A percentile compares a stretch with the other conserved stretches of the same genome.
Conservation (phyloP, 1,284 basidiomycete species). For the Malassezia dermatis region DNA sequence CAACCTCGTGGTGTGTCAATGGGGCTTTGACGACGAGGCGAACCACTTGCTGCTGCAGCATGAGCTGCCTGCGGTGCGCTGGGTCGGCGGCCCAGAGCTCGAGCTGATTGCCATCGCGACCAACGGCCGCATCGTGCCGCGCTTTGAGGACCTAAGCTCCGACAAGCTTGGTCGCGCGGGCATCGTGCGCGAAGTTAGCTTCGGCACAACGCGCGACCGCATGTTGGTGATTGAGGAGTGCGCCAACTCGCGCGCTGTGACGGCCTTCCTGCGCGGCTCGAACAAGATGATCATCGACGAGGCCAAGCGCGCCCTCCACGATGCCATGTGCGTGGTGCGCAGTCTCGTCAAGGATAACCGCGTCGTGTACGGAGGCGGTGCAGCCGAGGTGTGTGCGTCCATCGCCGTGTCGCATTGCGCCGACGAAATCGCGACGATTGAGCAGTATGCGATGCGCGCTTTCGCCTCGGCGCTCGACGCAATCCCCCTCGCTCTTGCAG, state of each 20-base stretch:
- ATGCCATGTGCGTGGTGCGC: constrained; percentile 92
- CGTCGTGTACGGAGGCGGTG: constrained; percentile 94
- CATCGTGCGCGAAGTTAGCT: constrained; percentile 81
- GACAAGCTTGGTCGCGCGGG: constrained; percentile 89
- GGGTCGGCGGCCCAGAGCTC: constrained; percentile 98
- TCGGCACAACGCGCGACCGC: constrained; percentile 94
- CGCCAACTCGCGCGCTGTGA: constrained; percentile 89
- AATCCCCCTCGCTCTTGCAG: constrained; percentile 84
- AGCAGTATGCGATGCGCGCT: constrained; percentile 98
- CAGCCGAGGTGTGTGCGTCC: constrained; percentile 89
- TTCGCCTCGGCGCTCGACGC: constrained; percentile 88
- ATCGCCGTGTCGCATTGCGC: constrained; percentile 87
- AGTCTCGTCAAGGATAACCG: constrained; percentile 91
- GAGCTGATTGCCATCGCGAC: constrained; percentile 99
- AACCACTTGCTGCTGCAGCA: constrained; percentile 98
- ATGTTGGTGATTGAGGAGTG: constrained; percentile 99
- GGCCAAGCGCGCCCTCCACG: constrained; percentile 91
- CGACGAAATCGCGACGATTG: constrained; percentile 87
- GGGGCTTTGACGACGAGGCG: constrained; percentile 99
- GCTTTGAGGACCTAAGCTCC: constrained; percentile 85
- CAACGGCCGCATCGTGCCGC: constrained; percentile 91
- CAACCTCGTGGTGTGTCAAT: constrained; percentile 97
- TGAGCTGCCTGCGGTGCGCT: constrained; percentile 90
- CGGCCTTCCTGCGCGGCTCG: constrained; percentile 89
- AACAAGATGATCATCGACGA: constrained; percentile 99